Base-by-base conservation (phyloP, 441 rosid species). In the Gossypium trilobum region DNA sequence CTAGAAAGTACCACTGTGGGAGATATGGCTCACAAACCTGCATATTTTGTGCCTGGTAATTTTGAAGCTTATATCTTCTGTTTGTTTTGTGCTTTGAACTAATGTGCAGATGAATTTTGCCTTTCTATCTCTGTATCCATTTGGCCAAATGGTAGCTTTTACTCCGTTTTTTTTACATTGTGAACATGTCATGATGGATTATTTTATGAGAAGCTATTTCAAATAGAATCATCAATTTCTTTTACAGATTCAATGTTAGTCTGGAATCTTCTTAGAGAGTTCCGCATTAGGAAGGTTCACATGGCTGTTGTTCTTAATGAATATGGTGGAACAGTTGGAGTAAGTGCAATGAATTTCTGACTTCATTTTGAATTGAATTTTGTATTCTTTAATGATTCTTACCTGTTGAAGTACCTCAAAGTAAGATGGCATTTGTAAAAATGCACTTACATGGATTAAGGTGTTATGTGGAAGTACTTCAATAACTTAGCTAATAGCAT, bases 201-300 rank as follows among this genome's bases (percentile, higher is more conserved):
- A 50, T 67, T 50, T 16, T 25, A 5, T 27, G 25, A 68, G 71
- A 68, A 55, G 36, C 20, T 19, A 22, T 13, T 55, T 19, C 66
- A 11, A 70, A 70, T 77, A 10, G 54, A 65, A 17, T 63, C 65
- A 58, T 67, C 29, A 60, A 25, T 61, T 65, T 75, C 75, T 48
- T 79, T 77, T 82, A 83, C 91, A 91, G 99, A 95, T 89, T 92
- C 99, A 73, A 95, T 95, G 99, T 91, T 96, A 25, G 99, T 95
- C 80, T 93, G 99, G 98, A 92, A 95, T 85, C 99, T 95, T 85
- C 97, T 95, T 60, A 89, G 98, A 80, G 99, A 95, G 83, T 93
- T 95, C 62, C 95, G 99, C 69, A 95, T 95, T 84, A 88, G 99
- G 82, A 95, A 95, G 85, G 99, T 95, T 82, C 99, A 95, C 86